Conservation (phyloP, 2,329 filamentous ascomycete species). For the Neoscytalidium dimidiatum region DNA sequence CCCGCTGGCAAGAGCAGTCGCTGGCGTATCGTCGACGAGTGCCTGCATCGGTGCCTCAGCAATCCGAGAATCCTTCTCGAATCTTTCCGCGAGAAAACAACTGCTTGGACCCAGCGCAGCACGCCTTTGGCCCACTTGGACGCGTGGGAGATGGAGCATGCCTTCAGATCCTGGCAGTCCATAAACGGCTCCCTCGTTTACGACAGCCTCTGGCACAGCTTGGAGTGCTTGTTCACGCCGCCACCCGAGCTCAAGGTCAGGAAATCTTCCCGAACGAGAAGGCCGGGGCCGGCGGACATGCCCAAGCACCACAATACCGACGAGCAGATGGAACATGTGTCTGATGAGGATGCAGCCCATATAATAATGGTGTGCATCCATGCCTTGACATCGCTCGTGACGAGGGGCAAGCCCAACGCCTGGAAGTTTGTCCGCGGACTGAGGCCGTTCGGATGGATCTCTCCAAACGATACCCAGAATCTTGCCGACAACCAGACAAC, state of each 20-base stretch:
- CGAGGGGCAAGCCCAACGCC: constrained; percentile 24
- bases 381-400: constrained; percentile 38
- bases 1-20: background rate
- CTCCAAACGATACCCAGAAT: constrained; percentile 6
- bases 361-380: constrained; percentile 44
- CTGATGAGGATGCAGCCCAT: constrained; percentile 40
- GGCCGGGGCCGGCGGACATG: background rate
- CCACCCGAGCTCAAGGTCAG: constrained; percentile 34
- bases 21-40: constrained; percentile 15
- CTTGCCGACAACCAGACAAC: constrained; percentile 4
- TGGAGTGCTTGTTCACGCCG: constrained; percentile 36
- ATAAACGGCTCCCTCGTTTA: constrained; percentile 38
- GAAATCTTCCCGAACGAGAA: background rate
- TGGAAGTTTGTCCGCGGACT: constrained; percentile 18
- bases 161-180: constrained; percentile 36
- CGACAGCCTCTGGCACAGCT: constrained; percentile 36
- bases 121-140: constrained; percentile 26
- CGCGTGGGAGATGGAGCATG: constrained; percentile 30
- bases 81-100: constrained; percentile 10
- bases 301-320: background rate
- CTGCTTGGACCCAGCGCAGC: background rate
- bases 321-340: background rate
- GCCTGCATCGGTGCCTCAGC: constrained; percentile 8
- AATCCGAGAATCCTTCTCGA: constrained; percentile 4
- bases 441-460: constrained; percentile 6